A percentile compares a stretch with the other conserved stretches of the same genome.
Evolutionary conservation across 2,329 filamentous ascomycete species (phyloP).

Genomic region (Myotisia sp.): DNA sequence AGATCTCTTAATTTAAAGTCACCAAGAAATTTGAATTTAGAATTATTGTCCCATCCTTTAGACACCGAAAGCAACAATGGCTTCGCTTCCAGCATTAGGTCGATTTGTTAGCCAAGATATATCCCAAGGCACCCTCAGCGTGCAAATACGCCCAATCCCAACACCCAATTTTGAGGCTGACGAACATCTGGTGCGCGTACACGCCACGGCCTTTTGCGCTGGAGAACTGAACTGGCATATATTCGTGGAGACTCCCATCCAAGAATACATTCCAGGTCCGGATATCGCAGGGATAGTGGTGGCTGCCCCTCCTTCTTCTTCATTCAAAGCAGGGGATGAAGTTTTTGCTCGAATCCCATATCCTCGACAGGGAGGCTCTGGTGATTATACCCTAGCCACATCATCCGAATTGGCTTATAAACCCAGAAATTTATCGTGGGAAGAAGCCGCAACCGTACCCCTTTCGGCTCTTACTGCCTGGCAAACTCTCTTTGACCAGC

Average conservation of each 20-base stretch:
- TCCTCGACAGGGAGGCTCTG: constrained; percentile 21
- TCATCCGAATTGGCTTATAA: constrained; percentile 26
- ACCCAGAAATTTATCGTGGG: constrained; percentile 24
- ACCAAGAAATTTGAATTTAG: too few relatives aligned
- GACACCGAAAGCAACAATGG: too few relatives aligned
- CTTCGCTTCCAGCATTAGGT: constrained; percentile 5
- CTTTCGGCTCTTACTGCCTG: constrained; percentile 29
- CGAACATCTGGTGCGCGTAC: constrained; percentile 29
- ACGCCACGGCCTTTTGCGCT: constrained; percentile 27
- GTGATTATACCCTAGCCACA: constrained; percentile 24
- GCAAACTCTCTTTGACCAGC: constrained; percentile 32
- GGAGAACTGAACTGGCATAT: constrained; percentile 32
- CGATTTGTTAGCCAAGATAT: constrained; percentile 9
- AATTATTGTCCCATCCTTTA: too few relatives aligned
- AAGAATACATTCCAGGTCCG: constrained; percentile 26
- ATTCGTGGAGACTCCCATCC: constrained; percentile 12
- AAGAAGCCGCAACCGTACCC: constrained; percentile 24
- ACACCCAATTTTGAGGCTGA: constrained; percentile 14
- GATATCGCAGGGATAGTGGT: constrained; percentile 31
- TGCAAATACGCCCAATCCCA: constrained; percentile 10
- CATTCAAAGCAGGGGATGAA: constrained; percentile 27
- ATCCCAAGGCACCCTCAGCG: constrained; percentile 5
- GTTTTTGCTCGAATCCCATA: constrained; percentile 28
- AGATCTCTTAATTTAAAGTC: too few relatives aligned
- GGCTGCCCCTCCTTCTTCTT: constrained; percentile 19